phyloP scores from a whole-genome alignment of 164 flowering plant species.

The Houttuynia cordata region DNA sequence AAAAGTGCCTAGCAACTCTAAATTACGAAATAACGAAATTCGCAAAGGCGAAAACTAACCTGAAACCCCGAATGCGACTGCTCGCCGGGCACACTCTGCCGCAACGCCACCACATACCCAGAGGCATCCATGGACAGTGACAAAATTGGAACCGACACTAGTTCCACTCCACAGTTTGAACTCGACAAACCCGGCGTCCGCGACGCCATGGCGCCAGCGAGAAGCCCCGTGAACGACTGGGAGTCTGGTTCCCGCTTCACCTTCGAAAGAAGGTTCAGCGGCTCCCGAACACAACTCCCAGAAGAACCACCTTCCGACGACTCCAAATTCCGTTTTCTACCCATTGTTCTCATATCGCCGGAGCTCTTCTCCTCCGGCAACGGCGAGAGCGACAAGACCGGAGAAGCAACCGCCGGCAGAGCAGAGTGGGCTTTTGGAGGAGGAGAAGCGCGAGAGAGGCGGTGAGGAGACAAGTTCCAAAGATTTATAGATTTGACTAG shows the following conservation, averaged over 20 bases:
- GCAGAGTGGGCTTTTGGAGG: background rate
- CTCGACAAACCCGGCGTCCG: background rate
- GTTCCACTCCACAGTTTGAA: constrained; percentile 2
- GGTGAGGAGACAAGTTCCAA: background rate
- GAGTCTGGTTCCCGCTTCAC: background rate
- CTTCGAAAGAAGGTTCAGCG: background rate
- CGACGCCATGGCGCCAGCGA: constrained; percentile 9
- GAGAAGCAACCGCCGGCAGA: background rate
- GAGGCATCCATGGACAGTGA: background rate
- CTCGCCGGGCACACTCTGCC: background rate
- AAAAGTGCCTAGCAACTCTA: background rate
- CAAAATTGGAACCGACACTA: constrained; percentile 3
- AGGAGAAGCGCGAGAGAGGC: background rate
- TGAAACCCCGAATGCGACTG: constrained; percentile 1
- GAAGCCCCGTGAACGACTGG: constrained; percentile 7
- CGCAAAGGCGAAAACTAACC: constrained; percentile 4
- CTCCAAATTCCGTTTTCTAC: constrained; percentile 4
- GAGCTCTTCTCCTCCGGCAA: background rate
- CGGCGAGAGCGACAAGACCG: background rate
- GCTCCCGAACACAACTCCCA: constrained; percentile 3
- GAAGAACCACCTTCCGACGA: background rate
- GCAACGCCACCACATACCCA: background rate
- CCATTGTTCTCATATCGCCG: constrained; percentile 6
- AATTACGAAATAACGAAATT: background rate
- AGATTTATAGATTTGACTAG: background rate